A percentile compares a stretch with the other conserved stretches of the same genome.
Evolutionary conservation across 768 basidiomycete genomes (phyloP).

Genomic region (Tubosaeta sp.): DNA sequence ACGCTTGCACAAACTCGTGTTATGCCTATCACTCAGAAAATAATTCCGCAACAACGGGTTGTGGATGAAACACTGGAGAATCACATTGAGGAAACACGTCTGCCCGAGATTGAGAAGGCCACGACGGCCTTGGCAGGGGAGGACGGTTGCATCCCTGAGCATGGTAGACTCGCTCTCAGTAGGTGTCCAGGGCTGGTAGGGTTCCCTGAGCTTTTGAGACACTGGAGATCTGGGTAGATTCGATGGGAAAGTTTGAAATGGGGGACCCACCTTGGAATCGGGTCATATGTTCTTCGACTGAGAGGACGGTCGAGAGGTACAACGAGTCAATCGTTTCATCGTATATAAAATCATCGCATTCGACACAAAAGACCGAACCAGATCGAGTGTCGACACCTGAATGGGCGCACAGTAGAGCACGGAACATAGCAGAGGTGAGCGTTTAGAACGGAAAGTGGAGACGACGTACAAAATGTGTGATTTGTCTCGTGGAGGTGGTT

Average conservation of each 20-base stretch:
- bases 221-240: slow-evolving; percentile 21
- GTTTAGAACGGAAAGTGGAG: neutral
- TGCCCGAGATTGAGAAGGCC: slow-evolving; percentile 86
- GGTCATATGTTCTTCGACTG: slow-evolving; percentile 57
- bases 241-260: neutral
- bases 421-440: neutral
- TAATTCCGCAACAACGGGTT: slow-evolving; percentile 88
- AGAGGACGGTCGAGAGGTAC: slow-evolving; percentile 41
- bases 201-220: slow-evolving; percentile 39
- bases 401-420: neutral
- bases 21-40: slow-evolving; percentile 90
- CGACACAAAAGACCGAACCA: slow-evolving; percentile 69
- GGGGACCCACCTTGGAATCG: slow-evolving; percentile 43
- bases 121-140: slow-evolving; percentile 84
- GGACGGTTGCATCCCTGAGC: slow-evolving; percentile 45
- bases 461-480: slow-evolving; percentile 63
- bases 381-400: slow-evolving; percentile 70
- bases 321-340: slow-evolving; percentile 47
- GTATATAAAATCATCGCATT: slow-evolving; percentile 75
- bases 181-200: slow-evolving; percentile 49
- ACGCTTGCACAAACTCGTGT: slow-evolving; percentile 60
- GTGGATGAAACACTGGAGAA: slow-evolving; percentile 84
- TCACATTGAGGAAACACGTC: slow-evolving; percentile 92
- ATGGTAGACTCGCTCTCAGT: slow-evolving; percentile 36
- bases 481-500: slow-evolving; percentile 53